A percentile compares a stretch with the other conserved stretches of the same genome.
These are phyloP conservation scores for Oenanthe javanica DNA, from an alignment of 140 eudicot species.

Conservation along the genomic window DNA sequence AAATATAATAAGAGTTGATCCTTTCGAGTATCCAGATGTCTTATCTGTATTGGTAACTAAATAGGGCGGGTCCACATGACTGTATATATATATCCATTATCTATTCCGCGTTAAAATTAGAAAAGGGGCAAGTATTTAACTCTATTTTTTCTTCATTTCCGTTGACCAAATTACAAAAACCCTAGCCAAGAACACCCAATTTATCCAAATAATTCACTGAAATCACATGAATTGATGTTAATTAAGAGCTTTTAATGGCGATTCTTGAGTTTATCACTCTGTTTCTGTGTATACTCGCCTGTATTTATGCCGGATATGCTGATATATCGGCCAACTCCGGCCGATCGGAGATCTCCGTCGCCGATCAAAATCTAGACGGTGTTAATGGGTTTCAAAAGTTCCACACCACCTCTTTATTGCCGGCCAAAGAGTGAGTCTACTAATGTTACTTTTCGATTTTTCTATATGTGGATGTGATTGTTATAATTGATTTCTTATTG, in stretches of 20 bases:
- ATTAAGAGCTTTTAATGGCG: neutral
- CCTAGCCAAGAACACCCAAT: neutral
- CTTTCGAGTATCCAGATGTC: too few species aligned
- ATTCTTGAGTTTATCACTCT: constrained; percentile 12
- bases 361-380: constrained; percentile 12
- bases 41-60: too few species aligned
- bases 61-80: too few species aligned
- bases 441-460: neutral
- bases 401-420: constrained; percentile 7
- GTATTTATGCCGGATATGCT: constrained; percentile 17
- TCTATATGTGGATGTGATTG: neutral
- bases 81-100: too few species aligned
- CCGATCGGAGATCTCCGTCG: constrained; percentile 17
- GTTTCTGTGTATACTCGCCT: constrained; percentile 8
- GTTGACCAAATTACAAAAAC: neutral
- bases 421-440: constrained; percentile 16
- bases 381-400: neutral
- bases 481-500: neutral
- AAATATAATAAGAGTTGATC: too few species aligned
- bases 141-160: neutral
- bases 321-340: neutral
- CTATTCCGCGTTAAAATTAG: too few species aligned
- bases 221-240: constrained; percentile 6
- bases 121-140: too few species aligned
- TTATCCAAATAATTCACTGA: neutral